Evolutionary conservation across 495 filamentous ascomycete genomes (phyloP), one percentile per base, ranked within the genome.

Genomic region (Viridothelium virens): DNA sequence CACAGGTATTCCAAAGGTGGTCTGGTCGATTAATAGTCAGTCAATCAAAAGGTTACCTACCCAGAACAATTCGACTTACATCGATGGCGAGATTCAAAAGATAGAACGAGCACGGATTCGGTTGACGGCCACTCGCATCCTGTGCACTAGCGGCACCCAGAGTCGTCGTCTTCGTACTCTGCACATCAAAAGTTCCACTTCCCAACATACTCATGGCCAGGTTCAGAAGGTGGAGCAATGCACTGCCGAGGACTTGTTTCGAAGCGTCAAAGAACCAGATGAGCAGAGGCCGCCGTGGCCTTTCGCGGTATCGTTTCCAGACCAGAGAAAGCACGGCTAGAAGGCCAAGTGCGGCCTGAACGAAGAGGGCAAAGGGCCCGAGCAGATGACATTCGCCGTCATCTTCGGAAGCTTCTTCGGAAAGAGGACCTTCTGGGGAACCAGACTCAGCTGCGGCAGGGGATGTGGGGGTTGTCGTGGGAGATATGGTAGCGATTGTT

Each of bases 31-130:
- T 3, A 39, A 38, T n/a, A 6, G 25, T 65, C 65, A 67, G 65
- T 46, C 5, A 38, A 25, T 53, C 7, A 18, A 64, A 3, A 33
- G 16, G 33, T 62, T 16, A 48, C 31, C 38, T 31, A 33, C 7
- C 44, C 12, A 18, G 33, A 36, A 5, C 31, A 38, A 5, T 33
- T 3, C 0, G 34, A 85, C 92, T 87, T 78, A 98, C 94, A 82
- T 98, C 94, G 67, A 98, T 96, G 53, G 83, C 91, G 64, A 98
- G 71, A 74, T 98, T 98, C 68, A 98, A 77, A 33, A 98, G 70
- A 75, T 98, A 98, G 74, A 96, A 97, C 1, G 90, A 95, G 76
- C 94, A 98, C 14, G 94, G 94, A 72, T 98, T 98, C 31, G 94
- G 91, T 68, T 47, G 61, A 33, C 39, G 59, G 53, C 69, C 44